Conservation (phyloP, 2,329 filamentous ascomycete genomes). For the Cyphellophora attinorum region DNA sequence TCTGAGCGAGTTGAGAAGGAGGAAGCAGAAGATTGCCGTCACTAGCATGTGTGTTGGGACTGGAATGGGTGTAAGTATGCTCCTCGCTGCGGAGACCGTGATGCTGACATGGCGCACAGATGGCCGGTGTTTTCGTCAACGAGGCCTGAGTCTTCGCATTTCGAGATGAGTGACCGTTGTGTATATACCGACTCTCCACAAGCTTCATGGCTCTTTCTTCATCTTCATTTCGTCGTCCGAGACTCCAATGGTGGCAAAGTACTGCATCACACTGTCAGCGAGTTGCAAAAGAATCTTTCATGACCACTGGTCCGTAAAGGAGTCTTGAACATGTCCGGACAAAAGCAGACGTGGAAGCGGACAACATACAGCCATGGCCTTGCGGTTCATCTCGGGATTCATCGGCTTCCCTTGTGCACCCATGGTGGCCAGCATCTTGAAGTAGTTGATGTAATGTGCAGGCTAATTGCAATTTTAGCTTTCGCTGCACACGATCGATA, state of each 20-base stretch:
- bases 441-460: slow-evolving; percentile 49
- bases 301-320: too few relatives aligned
- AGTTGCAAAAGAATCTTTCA: too few relatives aligned
- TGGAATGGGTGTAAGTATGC: slow-evolving; percentile 59
- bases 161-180: too few relatives aligned
- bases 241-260: slow-evolving; percentile 18
- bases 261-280: slow-evolving; percentile 7
- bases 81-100: slow-evolving; percentile 6
- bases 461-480: too few relatives aligned
- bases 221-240: slow-evolving; percentile 18
- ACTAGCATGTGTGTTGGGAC: slow-evolving; percentile 96
- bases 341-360: neutral
- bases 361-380: slow-evolving; percentile 17
- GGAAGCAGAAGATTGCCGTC: slow-evolving; percentile 73
- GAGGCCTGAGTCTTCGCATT: slow-evolving; percentile 6
- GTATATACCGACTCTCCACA: neutral
- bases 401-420: slow-evolving; percentile 30
- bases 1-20: slow-evolving; percentile 78
- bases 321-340: neutral
- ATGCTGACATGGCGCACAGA: slow-evolving; percentile 46
- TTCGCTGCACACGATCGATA: too few relatives aligned
- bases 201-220: slow-evolving; percentile 10
- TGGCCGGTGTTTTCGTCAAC: slow-evolving; percentile 88
- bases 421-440: slow-evolving; percentile 41
- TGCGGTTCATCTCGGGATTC: slow-evolving; percentile 16